phyloP scores from a whole-genome alignment of 1,284 basidiomycete species.

The Tylopilus sp. region DNA sequence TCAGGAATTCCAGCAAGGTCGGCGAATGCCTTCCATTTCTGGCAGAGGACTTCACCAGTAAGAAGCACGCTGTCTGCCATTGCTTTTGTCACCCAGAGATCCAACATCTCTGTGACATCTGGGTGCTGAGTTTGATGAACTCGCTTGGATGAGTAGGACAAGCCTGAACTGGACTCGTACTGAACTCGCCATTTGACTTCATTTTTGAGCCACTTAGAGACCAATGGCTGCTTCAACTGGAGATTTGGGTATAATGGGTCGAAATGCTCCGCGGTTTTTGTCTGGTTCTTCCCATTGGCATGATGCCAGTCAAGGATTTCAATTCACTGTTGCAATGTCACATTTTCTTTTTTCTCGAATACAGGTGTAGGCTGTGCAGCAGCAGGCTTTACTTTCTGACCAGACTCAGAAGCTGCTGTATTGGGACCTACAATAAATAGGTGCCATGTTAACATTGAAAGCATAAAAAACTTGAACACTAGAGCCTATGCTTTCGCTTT shows the following conservation, averaged over 20 bases:
- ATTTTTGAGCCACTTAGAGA: slow-evolving; percentile 8
- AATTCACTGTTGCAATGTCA: slow-evolving; percentile 10
- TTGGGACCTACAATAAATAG: no score
- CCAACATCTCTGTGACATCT: slow-evolving; percentile 23
- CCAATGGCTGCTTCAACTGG: slow-evolving; percentile 5
- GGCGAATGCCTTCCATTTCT: slow-evolving; percentile 19
- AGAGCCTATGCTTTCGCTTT: slow-evolving; percentile 11
- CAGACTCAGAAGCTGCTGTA: no score
- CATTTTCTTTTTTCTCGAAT: slow-evolving; percentile 8
- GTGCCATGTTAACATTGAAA: no score
- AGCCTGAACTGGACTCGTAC: rapidly evolving
- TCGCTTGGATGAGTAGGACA: not conserved
- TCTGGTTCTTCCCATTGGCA: slow-evolving; percentile 1
- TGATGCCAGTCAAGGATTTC: slow-evolving; percentile 21
- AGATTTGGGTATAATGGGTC: slow-evolving; percentile 9
- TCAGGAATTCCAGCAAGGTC: slow-evolving; percentile 6
- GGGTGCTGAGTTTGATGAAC: slow-evolving; percentile 17
- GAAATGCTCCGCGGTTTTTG: slow-evolving; percentile 14
- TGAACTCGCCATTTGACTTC: not conserved
- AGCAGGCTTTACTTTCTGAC: no score
- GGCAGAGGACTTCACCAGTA: slow-evolving; percentile 5
- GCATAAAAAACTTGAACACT: no score
- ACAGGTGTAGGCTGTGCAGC: no score
- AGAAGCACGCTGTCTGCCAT: slow-evolving; percentile 12
- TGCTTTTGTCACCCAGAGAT: slow-evolving; percentile 25